These are phyloP conservation scores for Penicillium lividum DNA, from an alignment of 495 filamentous ascomycete genomes.

Conservation along the genomic window DNA sequence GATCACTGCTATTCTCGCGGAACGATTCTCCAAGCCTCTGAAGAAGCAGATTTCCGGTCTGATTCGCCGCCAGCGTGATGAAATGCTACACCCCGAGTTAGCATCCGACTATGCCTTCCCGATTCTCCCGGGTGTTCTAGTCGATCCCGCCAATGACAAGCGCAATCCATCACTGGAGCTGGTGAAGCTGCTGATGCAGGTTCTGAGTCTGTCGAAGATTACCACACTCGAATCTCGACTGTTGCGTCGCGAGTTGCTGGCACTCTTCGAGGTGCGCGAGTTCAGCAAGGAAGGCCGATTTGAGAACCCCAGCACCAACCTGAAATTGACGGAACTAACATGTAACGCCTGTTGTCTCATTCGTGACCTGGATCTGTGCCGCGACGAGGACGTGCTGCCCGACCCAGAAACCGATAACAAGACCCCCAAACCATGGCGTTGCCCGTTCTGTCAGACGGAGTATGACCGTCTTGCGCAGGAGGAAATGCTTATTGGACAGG, in stretches of 20 bases:
- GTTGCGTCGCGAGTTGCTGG: slow-evolving; percentile 83
- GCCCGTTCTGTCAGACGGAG: slow-evolving; percentile 72
- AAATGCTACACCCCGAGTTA: slow-evolving; percentile 87
- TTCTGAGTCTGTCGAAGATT: slow-evolving; percentile 78
- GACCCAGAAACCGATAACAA: slow-evolving; percentile 43
- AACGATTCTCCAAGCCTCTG: slow-evolving; percentile 80
- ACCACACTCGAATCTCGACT: slow-evolving; percentile 82
- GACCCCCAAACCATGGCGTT: slow-evolving; percentile 66
- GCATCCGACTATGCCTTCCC: slow-evolving; percentile 89
- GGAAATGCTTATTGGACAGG: slow-evolving; percentile 75
- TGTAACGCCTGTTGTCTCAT: slow-evolving; percentile 86
- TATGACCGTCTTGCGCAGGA: slow-evolving; percentile 78
- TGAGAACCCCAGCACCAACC: slow-evolving; percentile 75
- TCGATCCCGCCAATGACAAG: slow-evolving; percentile 57
- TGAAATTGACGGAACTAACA: slow-evolving; percentile 72
- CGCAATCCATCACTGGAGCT: slow-evolving; percentile 85
- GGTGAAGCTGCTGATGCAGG: slow-evolving; percentile 87
- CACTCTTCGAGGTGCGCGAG: slow-evolving; percentile 89
- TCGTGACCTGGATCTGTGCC: slow-evolving; percentile 88
- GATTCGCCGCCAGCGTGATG: slow-evolving; percentile 78
- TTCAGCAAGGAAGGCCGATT: slow-evolving; percentile 87
- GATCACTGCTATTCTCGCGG: slow-evolving; percentile 62
- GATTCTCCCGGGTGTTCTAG: slow-evolving; percentile 69
- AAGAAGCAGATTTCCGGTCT: slow-evolving; percentile 82
- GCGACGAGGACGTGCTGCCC: slow-evolving; percentile 81